Evolutionary conservation across 2,329 filamentous ascomycete genomes (phyloP).

Genomic region (Neoarthrinium moseri): DNA sequence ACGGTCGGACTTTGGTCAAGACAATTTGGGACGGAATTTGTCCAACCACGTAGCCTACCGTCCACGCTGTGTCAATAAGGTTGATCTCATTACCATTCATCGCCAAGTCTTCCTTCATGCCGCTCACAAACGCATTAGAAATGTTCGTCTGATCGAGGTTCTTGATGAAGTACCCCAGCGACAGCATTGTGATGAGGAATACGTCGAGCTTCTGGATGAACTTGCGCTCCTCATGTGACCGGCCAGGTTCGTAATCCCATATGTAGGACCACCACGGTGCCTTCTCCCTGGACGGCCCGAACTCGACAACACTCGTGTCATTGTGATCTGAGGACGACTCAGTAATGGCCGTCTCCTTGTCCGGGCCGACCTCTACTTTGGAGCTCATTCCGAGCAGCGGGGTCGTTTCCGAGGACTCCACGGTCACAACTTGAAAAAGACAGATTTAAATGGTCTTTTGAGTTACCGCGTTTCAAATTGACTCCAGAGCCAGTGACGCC

Average conservation of each 20-base stretch:
- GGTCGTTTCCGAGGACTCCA: constrained; percentile 7
- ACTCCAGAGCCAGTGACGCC: too few species aligned
- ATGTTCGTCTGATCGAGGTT: constrained; percentile 21
- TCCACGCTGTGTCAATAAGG: constrained; percentile 33
- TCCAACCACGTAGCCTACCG: constrained; percentile 37
- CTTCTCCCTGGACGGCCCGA: neutral
- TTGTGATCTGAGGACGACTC: neutral
- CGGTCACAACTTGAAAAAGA: too few species aligned
- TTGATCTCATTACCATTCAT: constrained; percentile 35
- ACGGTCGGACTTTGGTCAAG: constrained; percentile 39
- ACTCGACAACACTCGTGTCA: neutral
- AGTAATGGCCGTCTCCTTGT: neutral
- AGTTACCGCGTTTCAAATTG: too few species aligned
- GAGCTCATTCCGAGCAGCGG: constrained; percentile 6
- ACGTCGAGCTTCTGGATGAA: constrained; percentile 23
- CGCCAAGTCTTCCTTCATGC: constrained; percentile 32
- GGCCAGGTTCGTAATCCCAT: constrained; percentile 22
- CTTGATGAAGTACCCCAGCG: constrained; percentile 24
- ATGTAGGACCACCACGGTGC: constrained; percentile 22
- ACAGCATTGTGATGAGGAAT: constrained; percentile 21
- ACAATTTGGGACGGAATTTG: constrained; percentile 36
- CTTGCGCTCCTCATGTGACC: constrained; percentile 18
- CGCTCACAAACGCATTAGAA: constrained; percentile 24
- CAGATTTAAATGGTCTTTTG: too few species aligned
- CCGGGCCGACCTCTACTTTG: neutral